Evolutionary conservation across 768 basidiomycete genomes (phyloP).

Genomic region (Wakefieldia striispora): DNA sequence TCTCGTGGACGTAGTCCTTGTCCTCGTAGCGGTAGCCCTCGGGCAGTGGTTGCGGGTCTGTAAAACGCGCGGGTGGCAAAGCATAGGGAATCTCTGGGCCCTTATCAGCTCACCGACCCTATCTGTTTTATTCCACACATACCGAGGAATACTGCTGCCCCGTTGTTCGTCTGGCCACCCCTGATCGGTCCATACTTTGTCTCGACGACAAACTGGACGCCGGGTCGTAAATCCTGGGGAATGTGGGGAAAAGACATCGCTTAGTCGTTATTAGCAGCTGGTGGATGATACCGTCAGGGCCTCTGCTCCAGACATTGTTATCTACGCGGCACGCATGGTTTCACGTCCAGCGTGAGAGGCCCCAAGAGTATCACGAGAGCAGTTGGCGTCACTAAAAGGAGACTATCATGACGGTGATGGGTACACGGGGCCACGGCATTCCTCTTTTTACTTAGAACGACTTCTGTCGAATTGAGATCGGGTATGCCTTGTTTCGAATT

Average conservation of each 20-base stretch:
- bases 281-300: background rate
- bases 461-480: too few relatives aligned
- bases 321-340: slow-evolving; percentile 3
- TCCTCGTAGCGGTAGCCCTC: slow-evolving; percentile 51
- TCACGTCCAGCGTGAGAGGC: slow-evolving; percentile 8
- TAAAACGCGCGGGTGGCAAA: slow-evolving; percentile 59
- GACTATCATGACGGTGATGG: background rate
- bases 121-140: slow-evolving; percentile 4
- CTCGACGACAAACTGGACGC: slow-evolving; percentile 44
- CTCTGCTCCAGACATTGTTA: slow-evolving; percentile 1
- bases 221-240: slow-evolving; percentile 52
- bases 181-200: slow-evolving; percentile 56
- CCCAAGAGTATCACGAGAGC: background rate
- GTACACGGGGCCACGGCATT: background rate
- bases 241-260: slow-evolving; percentile 38
- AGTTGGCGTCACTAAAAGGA: slow-evolving; percentile 1
- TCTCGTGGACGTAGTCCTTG: slow-evolving; percentile 61
- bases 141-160: slow-evolving; percentile 67
- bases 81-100: slow-evolving; percentile 70
- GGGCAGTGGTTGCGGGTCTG: slow-evolving; percentile 60
- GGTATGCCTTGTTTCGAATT: too few relatives aligned
- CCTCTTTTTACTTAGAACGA: background rate
- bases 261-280: background rate
- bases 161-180: slow-evolving; percentile 60
- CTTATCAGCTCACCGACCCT: background rate